These are phyloP conservation scores for Ogataea angusta DNA, from an alignment of 805 yeast species.

Conservation along the genomic window DNA sequence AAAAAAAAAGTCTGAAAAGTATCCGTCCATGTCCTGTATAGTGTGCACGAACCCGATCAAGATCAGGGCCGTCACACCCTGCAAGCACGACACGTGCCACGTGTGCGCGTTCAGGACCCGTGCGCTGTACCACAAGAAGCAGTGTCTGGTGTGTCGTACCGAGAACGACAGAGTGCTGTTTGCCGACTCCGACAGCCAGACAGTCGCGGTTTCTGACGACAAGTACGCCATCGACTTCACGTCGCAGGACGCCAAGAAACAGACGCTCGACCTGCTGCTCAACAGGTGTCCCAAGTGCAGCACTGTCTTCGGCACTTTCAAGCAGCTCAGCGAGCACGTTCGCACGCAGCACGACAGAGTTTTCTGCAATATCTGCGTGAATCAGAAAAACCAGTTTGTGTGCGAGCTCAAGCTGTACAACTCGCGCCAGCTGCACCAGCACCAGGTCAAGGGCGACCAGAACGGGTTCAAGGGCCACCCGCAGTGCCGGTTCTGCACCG, in stretches of 20 bases:
- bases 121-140: constrained; percentile 67
- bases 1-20: background rate
- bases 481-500: constrained; percentile 73
- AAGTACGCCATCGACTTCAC: constrained; percentile 61
- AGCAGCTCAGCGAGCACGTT: constrained; percentile 62
- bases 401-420: constrained; percentile 64
- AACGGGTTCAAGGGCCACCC: constrained; percentile 89
- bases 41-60: constrained; percentile 76
- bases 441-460: constrained; percentile 70
- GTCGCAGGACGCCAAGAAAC: constrained; percentile 42
- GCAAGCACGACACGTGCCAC: constrained; percentile 84
- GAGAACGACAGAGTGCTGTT: constrained; percentile 58
- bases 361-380: constrained; percentile 74
- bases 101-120: constrained; percentile 79
- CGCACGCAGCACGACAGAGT: constrained; percentile 57
- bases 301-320: constrained; percentile 42
- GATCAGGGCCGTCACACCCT: constrained; percentile 71
- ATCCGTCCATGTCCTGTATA: constrained; percentile 44
- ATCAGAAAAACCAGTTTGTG: constrained; percentile 74
- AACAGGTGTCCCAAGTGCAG: constrained; percentile 49
- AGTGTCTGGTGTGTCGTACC: constrained; percentile 83
- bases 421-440: constrained; percentile 60
- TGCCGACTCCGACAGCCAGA: constrained; percentile 50
- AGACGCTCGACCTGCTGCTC: constrained; percentile 50
- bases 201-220: constrained; percentile 30